Evolutionary conservation across 2,329 filamentous ascomycete species (phyloP), one percentile per base, ranked within the genome.

Genomic region (Calonectria naviculata): DNA sequence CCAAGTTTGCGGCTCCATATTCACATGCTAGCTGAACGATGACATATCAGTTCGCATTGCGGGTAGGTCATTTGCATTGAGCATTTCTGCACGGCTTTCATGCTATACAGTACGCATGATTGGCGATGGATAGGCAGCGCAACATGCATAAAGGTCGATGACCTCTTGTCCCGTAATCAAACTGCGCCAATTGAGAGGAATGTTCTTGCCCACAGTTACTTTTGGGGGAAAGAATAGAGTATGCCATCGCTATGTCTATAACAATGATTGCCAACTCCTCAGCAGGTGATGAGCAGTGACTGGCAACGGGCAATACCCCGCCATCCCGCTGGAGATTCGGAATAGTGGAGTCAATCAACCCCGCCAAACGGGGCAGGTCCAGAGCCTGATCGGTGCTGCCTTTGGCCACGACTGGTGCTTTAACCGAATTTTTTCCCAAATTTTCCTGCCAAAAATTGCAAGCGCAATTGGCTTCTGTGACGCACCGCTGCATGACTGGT

Each of bases 401-500:
- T n/a, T 28, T n/a, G 26, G 54, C 62, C 62, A 38, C 49, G 42
- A 19, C 9, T 38, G 46, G 31, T 41, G 29, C 34, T 56, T 66
- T 70, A 66, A 58, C 68, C 68, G 63, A 54, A n/a, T 31, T 67
- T 63, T 66, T 66, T 54, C 56, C 31, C 49, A 47, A 47, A 58
- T 38, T 49, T 68, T 36, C 29, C 28, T 58, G 38, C 64, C 64
- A 42, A 56, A 54, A 65, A 58, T 62, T 52, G 60, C 61, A 69
- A 61, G 63, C 63, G 63, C 56, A 70, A 70, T 70, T 70, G 68
- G 68, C 63, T 70, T 70, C 36, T 54, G 68, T 62, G 68, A 66
- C 63, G 63, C 68, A 56, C 60, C 47, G 29, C 63, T 65, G 73
- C 72, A 78, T 78, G 73, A 73, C 64, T 58, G 65, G 70, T 54